Percentiles rank a stretch among this genome's conserved stretches.
Conservation (phyloP, 768 basidiomycete genomes). For the Pleurotus tuoliensis region DNA sequence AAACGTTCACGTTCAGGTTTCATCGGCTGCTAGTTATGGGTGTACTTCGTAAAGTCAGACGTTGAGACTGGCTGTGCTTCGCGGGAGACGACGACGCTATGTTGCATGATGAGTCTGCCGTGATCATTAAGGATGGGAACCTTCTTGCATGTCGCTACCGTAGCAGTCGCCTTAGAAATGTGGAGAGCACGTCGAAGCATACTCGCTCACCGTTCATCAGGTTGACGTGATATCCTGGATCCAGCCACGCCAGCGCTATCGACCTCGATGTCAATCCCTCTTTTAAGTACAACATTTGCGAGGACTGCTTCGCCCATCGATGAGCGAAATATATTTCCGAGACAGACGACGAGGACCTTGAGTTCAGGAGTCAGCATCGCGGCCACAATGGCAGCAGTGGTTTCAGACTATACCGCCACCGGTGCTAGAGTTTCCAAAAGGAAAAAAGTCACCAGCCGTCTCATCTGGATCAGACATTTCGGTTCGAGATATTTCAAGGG, state of each 20-base stretch:
- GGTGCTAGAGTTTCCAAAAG: too few relatives aligned
- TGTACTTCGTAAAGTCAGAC: constrained; percentile 71
- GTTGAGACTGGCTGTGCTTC: constrained; percentile 58
- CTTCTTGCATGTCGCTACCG: constrained; percentile 67
- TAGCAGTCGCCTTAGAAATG: constrained; percentile 16
- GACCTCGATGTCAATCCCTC: constrained; percentile 63
- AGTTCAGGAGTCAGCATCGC: constrained; percentile 21
- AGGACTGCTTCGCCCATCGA: constrained; percentile 93
- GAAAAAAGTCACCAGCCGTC: background rate
- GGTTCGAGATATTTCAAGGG: background rate
- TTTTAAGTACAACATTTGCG: constrained; percentile 58
- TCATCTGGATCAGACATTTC: background rate
- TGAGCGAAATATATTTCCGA: constrained; percentile 84
- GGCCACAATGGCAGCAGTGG: background rate
- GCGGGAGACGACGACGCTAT: constrained; percentile 67
- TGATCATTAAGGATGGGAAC: constrained; percentile 26
- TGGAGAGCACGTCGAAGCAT: too few relatives aligned
- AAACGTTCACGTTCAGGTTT: constrained; percentile 22
- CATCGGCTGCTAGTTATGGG: constrained; percentile 83
- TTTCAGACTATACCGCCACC: background rate
- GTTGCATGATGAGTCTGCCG: constrained; percentile 34
- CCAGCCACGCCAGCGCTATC: constrained; percentile 64
- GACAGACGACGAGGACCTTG: constrained; percentile 62
- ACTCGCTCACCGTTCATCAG: too few relatives aligned
- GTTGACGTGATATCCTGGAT: too few relatives aligned